These are phyloP conservation scores for Diaporthe destruens DNA, from an alignment of 2,329 filamentous ascomycete genomes.

Conservation along the genomic window DNA sequence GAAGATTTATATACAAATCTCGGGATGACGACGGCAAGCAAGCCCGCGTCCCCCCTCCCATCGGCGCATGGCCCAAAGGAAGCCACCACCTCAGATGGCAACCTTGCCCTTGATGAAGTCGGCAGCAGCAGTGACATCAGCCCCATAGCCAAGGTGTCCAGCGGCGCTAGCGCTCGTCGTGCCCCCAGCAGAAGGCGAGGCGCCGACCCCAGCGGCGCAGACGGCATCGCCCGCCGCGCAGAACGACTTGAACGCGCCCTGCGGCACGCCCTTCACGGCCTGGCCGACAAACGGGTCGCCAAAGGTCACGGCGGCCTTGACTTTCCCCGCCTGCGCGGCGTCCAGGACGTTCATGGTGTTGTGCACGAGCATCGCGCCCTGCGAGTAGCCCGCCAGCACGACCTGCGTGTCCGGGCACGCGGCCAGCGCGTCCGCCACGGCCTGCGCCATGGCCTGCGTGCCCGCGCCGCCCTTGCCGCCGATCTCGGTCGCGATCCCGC, in stretches of 20 bases:
- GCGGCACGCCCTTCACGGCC: slow-evolving; percentile 19
- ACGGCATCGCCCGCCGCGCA: slow-evolving; percentile 40
- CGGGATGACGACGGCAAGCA: neutral
- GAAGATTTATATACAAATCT: neutral
- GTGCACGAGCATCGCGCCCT: slow-evolving; percentile 50
- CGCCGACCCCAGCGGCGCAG: slow-evolving; percentile 12
- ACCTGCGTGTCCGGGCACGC: slow-evolving; percentile 56
- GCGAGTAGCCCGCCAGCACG: slow-evolving; percentile 56
- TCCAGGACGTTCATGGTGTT: slow-evolving; percentile 45
- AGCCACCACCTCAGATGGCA: neutral
- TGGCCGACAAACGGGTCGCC: slow-evolving; percentile 44
- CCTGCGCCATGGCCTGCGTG: slow-evolving; percentile 59
- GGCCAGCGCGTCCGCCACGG: slow-evolving; percentile 45
- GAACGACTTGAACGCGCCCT: slow-evolving; percentile 38
- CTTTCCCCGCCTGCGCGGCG: slow-evolving; percentile 35
- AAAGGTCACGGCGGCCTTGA: slow-evolving; percentile 47
- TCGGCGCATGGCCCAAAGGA: too few species aligned
- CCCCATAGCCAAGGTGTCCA: slow-evolving; percentile 41
- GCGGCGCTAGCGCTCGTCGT: slow-evolving; percentile 22
- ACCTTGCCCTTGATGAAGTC: slow-evolving; percentile 41
- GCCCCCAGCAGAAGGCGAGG: slow-evolving; percentile 37
- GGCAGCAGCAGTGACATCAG: slow-evolving; percentile 38
- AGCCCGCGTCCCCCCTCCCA: neutral
- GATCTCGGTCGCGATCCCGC: slow-evolving; percentile 43
- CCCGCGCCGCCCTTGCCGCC: slow-evolving; percentile 55